phyloP scores from a whole-genome alignment of 2,329 filamentous ascomycete species.

The Rhytidhysteron rufulum region DNA sequence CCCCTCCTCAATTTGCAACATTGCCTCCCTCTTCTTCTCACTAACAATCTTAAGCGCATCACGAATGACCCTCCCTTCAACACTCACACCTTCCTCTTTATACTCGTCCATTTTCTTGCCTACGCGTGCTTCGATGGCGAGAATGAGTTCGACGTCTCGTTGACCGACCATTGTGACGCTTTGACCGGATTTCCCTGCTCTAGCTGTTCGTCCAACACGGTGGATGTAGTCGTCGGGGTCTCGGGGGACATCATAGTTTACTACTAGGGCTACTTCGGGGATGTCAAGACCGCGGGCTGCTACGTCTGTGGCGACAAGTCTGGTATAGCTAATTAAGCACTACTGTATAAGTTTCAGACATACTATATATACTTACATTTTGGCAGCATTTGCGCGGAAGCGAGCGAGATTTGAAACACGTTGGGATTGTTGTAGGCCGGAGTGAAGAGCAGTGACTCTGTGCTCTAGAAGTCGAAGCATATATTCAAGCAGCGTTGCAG shows the following conservation, averaged over 20 bases:
- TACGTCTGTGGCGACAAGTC: conserved; percentile 90
- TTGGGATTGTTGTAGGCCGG: conserved; percentile 77
- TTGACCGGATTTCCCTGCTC: conserved; percentile 80
- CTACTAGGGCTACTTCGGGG: conserved; percentile 80
- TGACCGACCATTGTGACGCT: conserved; percentile 88
- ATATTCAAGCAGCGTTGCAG: conserved; percentile 85
- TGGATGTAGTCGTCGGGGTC: conserved; percentile 98
- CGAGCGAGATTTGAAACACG: conserved; percentile 83
- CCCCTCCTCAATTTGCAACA: conserved; percentile 87
- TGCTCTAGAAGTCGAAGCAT: conserved; percentile 81
- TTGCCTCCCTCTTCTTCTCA: conserved; percentile 91
- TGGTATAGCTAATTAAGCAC: too few species aligned
- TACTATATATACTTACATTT: too few species aligned
- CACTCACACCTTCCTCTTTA: conserved; percentile 83
- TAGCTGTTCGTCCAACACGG: conserved; percentile 88
- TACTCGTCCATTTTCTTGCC: conserved; percentile 77
- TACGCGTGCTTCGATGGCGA: conserved; percentile 83
- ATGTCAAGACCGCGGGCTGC: conserved; percentile 94
- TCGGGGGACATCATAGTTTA: conserved; percentile 96
- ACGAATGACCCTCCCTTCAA: conserved; percentile 84
- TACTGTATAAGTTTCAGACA: too few species aligned
- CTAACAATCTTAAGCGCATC: conserved; percentile 85
- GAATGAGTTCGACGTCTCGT: conserved; percentile 84
- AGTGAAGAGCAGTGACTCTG: conserved; percentile 88
- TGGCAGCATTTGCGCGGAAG: conserved; percentile 83